Percentiles rank a stretch among this genome's conserved stretches.
phyloP scores from a whole-genome alignment of 2,329 filamentous ascomycete species.

The Fusarium sp. region DNA sequence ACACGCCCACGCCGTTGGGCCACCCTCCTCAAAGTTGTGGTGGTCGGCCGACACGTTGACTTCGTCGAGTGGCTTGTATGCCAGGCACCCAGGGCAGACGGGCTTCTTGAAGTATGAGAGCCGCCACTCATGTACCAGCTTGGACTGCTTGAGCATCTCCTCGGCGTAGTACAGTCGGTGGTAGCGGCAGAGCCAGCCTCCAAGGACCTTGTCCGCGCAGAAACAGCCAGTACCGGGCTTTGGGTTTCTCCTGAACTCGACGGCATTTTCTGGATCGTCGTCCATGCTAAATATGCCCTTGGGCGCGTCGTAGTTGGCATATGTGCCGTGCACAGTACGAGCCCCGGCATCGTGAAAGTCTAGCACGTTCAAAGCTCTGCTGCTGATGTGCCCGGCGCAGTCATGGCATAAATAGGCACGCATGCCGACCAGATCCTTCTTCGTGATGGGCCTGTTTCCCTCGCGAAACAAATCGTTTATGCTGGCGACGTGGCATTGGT shows the following conservation, averaged over 20 bases:
- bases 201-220: slow-evolving; percentile 52
- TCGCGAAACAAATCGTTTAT: slow-evolving; percentile 29
- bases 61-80: slow-evolving; percentile 8
- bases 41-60: slow-evolving; percentile 35
- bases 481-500: slow-evolving; percentile 42
- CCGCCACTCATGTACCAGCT: slow-evolving; percentile 45
- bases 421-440: slow-evolving; percentile 46
- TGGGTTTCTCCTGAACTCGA: slow-evolving; percentile 15
- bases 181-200: slow-evolving; percentile 48
- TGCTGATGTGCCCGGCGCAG: slow-evolving; percentile 40
- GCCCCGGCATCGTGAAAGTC: slow-evolving; percentile 25
- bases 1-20: slow-evolving; percentile 47
- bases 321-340: slow-evolving; percentile 45
- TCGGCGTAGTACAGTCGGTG: slow-evolving; percentile 50
- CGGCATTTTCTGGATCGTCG: background rate
- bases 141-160: slow-evolving; percentile 37
- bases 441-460: slow-evolving; percentile 17
- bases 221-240: slow-evolving; percentile 52
- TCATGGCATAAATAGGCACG: slow-evolving; percentile 52
- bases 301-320: background rate
- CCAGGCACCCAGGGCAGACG: slow-evolving; percentile 50
- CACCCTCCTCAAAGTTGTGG: slow-evolving; percentile 17
- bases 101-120: slow-evolving; percentile 34
- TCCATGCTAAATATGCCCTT: slow-evolving; percentile 4
- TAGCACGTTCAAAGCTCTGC: background rate